Evolutionary conservation across 73 alveolate species (phyloP).

Genomic region (Paramecium tetraurelia): DNA sequence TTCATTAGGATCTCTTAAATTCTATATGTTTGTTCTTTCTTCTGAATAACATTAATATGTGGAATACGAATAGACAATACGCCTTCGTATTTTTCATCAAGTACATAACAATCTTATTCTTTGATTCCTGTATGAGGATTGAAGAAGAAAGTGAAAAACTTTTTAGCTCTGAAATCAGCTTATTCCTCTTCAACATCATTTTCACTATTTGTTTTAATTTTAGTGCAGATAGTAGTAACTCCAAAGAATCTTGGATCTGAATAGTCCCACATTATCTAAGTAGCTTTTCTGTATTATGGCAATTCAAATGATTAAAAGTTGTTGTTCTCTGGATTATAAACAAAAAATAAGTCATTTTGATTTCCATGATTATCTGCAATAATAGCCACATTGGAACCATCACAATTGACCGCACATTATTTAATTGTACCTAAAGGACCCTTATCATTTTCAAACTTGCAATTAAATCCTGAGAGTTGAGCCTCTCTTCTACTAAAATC

Average conservation of each 20-base stretch:
- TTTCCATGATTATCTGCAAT: slow-evolving; percentile 89
- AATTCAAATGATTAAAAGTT: slow-evolving; percentile 88
- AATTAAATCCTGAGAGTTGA: slow-evolving; percentile 82
- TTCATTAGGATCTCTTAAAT: slow-evolving; percentile 79
- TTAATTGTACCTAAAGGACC: slow-evolving; percentile 92
- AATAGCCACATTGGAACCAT: slow-evolving; percentile 90
- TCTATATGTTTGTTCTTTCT: slow-evolving; percentile 66
- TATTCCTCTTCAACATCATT: slow-evolving; percentile 68
- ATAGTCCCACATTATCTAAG: slow-evolving; percentile 90
- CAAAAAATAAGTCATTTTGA: slow-evolving; percentile 87
- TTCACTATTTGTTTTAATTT: slow-evolving; percentile 47
- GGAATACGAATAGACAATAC: slow-evolving; percentile 76
- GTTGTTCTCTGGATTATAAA: slow-evolving; percentile 94
- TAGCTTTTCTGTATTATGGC: slow-evolving; percentile 87
- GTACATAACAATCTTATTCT: slow-evolving; percentile 76
- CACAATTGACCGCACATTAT: slow-evolving; percentile 84
- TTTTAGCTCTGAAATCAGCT: slow-evolving; percentile 73
- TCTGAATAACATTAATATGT: slow-evolving; percentile 65
- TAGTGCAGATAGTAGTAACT: slow-evolving; percentile 71
- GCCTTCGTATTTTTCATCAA: slow-evolving; percentile 81
- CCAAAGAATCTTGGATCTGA: slow-evolving; percentile 89
- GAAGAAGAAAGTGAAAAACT: slow-evolving; percentile 81
- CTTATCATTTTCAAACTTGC: slow-evolving; percentile 91
- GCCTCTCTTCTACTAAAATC: slow-evolving; percentile 92
- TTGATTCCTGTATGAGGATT: slow-evolving; percentile 91